phyloP scores from a whole-genome alignment of 768 basidiomycete genomes.

The Boletus pseudopeckii region DNA sequence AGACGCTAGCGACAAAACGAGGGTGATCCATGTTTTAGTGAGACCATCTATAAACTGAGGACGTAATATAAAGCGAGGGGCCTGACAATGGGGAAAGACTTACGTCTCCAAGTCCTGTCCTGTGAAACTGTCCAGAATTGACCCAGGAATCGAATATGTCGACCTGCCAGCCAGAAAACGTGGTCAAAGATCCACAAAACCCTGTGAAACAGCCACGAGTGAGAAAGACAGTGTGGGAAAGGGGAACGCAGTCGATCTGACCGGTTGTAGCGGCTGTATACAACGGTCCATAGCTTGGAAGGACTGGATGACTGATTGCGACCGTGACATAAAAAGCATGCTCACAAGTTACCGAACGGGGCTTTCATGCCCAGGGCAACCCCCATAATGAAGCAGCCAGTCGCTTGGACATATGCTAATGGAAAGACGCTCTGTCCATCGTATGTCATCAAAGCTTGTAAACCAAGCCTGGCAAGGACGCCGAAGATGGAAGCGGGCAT shows the following conservation, averaged over 20 bases:
- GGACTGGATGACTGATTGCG: slow-evolving; percentile 5
- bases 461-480: slow-evolving; percentile 75
- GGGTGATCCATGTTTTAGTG: slow-evolving; percentile 74
- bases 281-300: slow-evolving; percentile 74
- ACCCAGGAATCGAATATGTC: slow-evolving; percentile 86
- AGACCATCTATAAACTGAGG: slow-evolving; percentile 83
- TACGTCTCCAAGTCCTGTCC: slow-evolving; percentile 71
- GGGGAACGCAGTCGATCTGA: slow-evolving; percentile 25
- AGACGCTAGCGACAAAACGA: slow-evolving; percentile 72
- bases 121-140: slow-evolving; percentile 53
- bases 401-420: slow-evolving; percentile 79
- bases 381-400: slow-evolving; percentile 94
- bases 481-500: slow-evolving; percentile 84
- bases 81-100: slow-evolving; percentile 26
- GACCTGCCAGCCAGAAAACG: slow-evolving; percentile 94
- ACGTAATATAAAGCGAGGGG: slow-evolving; percentile 4
- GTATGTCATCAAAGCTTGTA: slow-evolving; percentile 71
- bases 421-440: slow-evolving; percentile 75
- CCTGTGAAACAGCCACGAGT: slow-evolving; percentile 40
- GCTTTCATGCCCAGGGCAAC: slow-evolving; percentile 66
- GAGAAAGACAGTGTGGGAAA: background rate
- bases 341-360: slow-evolving; percentile 74
- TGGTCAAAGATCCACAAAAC: slow-evolving; percentile 95
- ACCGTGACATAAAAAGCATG: slow-evolving; percentile 7
- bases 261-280: slow-evolving; percentile 89